phyloP scores from a whole-genome alignment of 306 rosid genomes.

The Rosa chinensis region DNA sequence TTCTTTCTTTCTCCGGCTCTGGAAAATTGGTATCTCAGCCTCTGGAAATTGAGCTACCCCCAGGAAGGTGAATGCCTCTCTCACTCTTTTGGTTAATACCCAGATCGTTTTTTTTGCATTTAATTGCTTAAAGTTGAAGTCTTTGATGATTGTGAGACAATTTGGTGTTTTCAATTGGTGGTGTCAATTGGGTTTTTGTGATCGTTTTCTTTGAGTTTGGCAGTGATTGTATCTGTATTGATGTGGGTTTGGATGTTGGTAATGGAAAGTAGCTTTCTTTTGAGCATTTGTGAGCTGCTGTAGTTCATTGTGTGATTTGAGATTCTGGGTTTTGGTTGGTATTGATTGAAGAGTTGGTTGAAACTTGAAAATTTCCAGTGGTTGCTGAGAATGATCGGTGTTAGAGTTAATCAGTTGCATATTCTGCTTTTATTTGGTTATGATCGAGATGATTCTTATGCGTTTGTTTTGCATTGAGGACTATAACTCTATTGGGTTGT shows the following conservation, averaged over 20 bases:
- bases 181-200: conserved; percentile 19
- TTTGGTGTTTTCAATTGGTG: neutral
- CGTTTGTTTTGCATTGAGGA: neutral
- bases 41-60: conserved; percentile 17
- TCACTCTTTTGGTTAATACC: conserved; percentile 11
- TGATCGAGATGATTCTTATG: neutral
- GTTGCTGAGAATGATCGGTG: neutral
- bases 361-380: neutral
- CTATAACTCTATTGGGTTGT: neutral
- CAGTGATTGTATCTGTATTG: conserved; percentile 12
- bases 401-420: neutral
- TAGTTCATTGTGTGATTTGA: neutral
- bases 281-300: neutral
- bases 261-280: neutral
- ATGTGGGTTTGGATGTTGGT: conserved; percentile 2
- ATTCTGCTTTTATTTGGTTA: neutral
- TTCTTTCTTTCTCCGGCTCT: neutral
- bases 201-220: neutral
- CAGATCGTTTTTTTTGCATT: conserved; percentile 34
- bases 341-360: neutral
- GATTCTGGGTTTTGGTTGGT: conserved; percentile 5
- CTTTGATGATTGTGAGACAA: neutral
- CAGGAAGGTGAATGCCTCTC: conserved; percentile 29
- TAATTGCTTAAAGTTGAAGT: neutral
- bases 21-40: conserved; percentile 15